A percentile compares a stretch with the other conserved stretches of the same genome.
These are phyloP conservation scores for Vachellia pachyceras DNA, from an alignment of 306 rosid species.

Conservation along the genomic window DNA sequence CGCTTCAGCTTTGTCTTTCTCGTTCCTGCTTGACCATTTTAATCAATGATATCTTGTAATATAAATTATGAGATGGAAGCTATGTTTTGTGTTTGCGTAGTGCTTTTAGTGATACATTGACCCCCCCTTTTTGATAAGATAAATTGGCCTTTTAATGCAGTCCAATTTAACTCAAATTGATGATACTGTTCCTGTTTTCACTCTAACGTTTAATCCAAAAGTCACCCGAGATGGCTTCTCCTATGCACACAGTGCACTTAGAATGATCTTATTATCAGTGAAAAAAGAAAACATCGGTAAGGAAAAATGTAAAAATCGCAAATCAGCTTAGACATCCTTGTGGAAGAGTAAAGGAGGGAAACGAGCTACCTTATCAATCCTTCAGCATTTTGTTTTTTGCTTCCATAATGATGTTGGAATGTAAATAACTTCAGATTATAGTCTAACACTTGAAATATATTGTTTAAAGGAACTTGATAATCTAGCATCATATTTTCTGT, in stretches of 20 bases:
- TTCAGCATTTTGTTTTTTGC: neutral
- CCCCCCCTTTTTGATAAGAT: neutral
- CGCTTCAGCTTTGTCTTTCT: neutral
- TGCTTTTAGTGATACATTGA: neutral
- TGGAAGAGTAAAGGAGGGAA: neutral
- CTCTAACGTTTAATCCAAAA: neutral
- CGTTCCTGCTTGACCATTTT: neutral
- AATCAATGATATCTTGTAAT: neutral
- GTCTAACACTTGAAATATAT: neutral
- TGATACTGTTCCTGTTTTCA: neutral
- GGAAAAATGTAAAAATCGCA: neutral
- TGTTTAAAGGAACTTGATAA: neutral
- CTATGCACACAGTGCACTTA: neutral
- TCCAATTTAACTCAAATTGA: conserved; percentile 13
- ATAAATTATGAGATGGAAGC: neutral
- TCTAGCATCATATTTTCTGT: neutral
- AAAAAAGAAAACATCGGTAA: neutral
- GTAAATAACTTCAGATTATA: neutral
- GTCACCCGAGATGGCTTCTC: neutral
- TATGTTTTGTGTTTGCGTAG: conserved; percentile 13
- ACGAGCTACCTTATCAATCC: neutral
- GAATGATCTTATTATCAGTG: neutral
- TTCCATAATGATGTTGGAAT: neutral
- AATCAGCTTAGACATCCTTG: conserved; percentile 1
- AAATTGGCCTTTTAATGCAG: neutral